These are phyloP conservation scores for Trichophyton benhamiae DNA, from an alignment of 2,329 filamentous ascomycete genomes.

Conservation along the genomic window DNA sequence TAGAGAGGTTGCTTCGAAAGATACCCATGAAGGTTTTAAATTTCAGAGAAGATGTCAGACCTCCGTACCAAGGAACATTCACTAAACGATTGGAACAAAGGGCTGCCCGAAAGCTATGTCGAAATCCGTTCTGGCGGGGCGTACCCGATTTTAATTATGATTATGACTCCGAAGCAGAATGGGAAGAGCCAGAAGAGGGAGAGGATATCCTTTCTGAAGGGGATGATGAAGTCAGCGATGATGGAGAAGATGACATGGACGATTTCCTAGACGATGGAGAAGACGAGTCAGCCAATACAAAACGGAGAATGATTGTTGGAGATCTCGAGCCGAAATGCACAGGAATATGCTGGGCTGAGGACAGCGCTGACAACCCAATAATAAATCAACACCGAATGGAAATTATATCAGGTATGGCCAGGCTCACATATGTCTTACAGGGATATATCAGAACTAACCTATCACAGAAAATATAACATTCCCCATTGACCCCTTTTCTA, in stretches of 20 bases:
- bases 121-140: constrained; percentile 42
- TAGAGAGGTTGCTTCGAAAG: constrained; percentile 33
- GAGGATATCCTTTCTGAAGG: constrained; percentile 54
- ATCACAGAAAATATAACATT: constrained; percentile 34
- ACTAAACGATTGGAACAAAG: constrained; percentile 35
- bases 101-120: constrained; percentile 36
- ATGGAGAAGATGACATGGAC: constrained; percentile 74
- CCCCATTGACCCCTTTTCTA: constrained; percentile 72
- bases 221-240: constrained; percentile 49
- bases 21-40: constrained; percentile 47
- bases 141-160: constrained; percentile 49
- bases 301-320: constrained; percentile 47
- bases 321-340: constrained; percentile 65
- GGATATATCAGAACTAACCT: not conserved
- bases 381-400: constrained; percentile 58
- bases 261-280: constrained; percentile 84
- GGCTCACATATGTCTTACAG: not conserved
- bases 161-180: constrained; percentile 54
- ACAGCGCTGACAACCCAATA: constrained; percentile 36
- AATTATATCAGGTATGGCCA: constrained; percentile 51
- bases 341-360: constrained; percentile 73
- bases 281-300: constrained; percentile 45
- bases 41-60: constrained; percentile 51
- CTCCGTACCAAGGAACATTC: constrained; percentile 52
- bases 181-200: constrained; percentile 60